Evolutionary conservation across 305 asterid species (phyloP).

Genomic region (Fraxinus xanthoxyloides): DNA sequence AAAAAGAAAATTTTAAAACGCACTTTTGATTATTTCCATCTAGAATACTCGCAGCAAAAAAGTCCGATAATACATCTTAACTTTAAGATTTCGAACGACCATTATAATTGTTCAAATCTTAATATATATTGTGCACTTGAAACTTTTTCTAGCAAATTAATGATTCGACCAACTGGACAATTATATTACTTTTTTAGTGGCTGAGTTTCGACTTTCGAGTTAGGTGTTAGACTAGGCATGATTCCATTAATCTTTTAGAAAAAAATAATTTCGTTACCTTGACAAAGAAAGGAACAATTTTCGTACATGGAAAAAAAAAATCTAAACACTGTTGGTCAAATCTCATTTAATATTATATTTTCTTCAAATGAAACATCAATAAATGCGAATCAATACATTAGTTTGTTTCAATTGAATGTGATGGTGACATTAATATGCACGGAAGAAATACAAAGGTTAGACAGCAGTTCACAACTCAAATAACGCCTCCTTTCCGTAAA

Average conservation of each 20-base stretch:
- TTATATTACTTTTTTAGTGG: background rate
- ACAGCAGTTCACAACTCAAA: slow-evolving; percentile 55
- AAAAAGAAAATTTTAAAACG: background rate
- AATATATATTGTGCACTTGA: background rate
- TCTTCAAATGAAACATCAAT: slow-evolving; percentile 18
- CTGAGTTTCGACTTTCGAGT: background rate
- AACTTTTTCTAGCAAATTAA: background rate
- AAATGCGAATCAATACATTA: slow-evolving; percentile 26
- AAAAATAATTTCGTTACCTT: background rate
- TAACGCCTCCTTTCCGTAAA: slow-evolving; percentile 31
- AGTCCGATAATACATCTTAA: background rate
- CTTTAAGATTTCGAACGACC: background rate
- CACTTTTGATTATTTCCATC: background rate
- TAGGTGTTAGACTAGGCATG: background rate
- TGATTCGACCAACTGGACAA: background rate
- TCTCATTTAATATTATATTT: slow-evolving; percentile 8
- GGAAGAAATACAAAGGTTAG: slow-evolving; percentile 17
- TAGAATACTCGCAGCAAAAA: background rate
- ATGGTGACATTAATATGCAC: slow-evolving; percentile 33
- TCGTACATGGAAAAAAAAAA: background rate
- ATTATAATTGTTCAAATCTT: background rate
- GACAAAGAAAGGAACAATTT: background rate
- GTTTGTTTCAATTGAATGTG: slow-evolving; percentile 14
- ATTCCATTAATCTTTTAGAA: background rate
- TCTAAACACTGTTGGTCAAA: background rate